These are phyloP conservation scores for Penicillium goetzii DNA, from an alignment of 495 filamentous ascomycete species.

Conservation along the genomic window DNA sequence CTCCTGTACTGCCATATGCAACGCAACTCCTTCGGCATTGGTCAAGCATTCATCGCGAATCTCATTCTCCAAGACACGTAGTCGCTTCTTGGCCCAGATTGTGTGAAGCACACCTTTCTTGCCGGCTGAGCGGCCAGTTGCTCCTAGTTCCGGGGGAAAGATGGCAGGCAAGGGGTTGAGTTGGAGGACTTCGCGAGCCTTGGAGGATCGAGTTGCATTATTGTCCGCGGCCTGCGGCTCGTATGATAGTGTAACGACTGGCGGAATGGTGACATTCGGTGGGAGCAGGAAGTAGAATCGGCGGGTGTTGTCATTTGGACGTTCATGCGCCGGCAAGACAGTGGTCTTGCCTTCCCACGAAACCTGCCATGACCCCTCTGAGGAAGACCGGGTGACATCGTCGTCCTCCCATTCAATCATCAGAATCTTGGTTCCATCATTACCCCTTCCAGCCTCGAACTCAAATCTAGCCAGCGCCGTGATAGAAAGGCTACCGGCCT, in stretches of 20 bases:
- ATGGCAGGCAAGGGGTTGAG: conserved; percentile 81
- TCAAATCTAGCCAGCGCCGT: conserved; percentile 78
- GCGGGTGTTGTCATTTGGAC: conserved; percentile 55
- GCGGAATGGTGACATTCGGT: conserved; percentile 66
- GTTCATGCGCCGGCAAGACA: conserved; percentile 66
- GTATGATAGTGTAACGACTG: conserved; percentile 66
- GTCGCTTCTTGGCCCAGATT: conserved; percentile 77
- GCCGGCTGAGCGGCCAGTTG: conserved; percentile 64
- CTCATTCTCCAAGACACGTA: conserved; percentile 72
- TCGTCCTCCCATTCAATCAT: conserved; percentile 84
- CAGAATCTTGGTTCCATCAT: conserved; percentile 81
- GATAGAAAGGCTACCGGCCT: conserved; percentile 37
- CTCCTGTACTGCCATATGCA: conserved; percentile 80
- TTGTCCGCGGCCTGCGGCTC: conserved; percentile 33
- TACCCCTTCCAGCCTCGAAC: conserved; percentile 74
- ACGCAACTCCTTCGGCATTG: conserved; percentile 75
- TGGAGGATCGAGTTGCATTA: conserved; percentile 4
- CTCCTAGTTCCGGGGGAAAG: conserved; percentile 71
- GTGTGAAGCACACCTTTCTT: conserved; percentile 82
- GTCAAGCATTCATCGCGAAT: conserved; percentile 63
- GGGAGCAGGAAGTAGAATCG: conserved; percentile 77
- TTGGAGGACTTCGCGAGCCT: conserved; percentile 39
- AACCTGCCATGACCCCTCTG: conserved; percentile 64
- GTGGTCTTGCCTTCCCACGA: conserved; percentile 75
- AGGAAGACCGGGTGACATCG: conserved; percentile 39